Evolutionary conservation across 108 stramenopile species (phyloP).

Genomic region (Craspedostauros australis): DNA sequence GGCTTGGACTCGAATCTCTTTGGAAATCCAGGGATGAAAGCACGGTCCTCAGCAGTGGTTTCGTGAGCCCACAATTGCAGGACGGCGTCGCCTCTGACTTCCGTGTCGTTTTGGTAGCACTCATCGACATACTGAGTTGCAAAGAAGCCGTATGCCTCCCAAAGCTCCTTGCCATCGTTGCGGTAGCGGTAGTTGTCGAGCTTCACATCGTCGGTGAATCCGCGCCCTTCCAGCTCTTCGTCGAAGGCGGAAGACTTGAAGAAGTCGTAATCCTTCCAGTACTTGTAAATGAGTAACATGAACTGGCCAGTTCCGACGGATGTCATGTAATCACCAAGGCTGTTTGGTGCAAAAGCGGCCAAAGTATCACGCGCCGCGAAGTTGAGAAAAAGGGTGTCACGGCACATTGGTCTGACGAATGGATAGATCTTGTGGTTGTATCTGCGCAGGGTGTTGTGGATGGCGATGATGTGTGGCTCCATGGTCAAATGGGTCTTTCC

Average conservation of each 20-base stretch:
- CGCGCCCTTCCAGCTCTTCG: conserved; percentile 11
- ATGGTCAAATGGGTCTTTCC: neutral
- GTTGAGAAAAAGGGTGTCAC: no score
- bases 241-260: conserved; percentile 2
- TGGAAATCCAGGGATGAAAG: conserved; percentile 9
- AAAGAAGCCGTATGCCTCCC: conserved; percentile 9
- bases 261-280: conserved; percentile 9
- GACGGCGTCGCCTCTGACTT: neutral
- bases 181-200: conserved; percentile 1
- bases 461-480: neutral
- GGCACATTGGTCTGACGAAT: no score
- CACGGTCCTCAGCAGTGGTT: conserved; percentile 1
- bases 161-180: conserved; percentile 13
- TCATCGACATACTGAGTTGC: conserved; percentile 16
- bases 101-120: conserved; percentile 3
- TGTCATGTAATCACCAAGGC: no score
- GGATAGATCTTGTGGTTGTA: no score
- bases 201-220: conserved; percentile 11
- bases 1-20: conserved; percentile 2
- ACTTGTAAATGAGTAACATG: conserved; percentile 6
- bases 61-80: conserved; percentile 16
- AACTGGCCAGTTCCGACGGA: conserved; percentile 8
- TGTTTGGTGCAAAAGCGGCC: no score
- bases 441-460: no score
- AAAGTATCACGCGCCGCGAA: no score